These are phyloP conservation scores for Reticulascus tulasneorum DNA, from an alignment of 2,329 filamentous ascomycete genomes.

Conservation along the genomic window DNA sequence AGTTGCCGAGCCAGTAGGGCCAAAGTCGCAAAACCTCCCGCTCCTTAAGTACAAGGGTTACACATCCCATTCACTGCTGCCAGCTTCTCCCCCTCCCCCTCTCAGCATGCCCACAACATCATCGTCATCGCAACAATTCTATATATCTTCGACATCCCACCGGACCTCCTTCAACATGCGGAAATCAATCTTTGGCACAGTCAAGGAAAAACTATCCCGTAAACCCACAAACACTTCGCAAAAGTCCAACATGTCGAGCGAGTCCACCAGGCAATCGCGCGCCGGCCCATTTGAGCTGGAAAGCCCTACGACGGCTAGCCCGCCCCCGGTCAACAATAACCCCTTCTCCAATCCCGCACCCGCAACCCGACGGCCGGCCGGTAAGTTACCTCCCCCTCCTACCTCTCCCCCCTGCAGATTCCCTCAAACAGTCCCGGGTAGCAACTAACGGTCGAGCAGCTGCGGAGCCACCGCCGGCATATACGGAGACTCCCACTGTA, in stretches of 20 bases:
- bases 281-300: no score
- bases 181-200: slow-evolving; percentile 23
- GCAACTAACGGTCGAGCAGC: slow-evolving; percentile 13
- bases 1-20: no score
- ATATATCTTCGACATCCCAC: no score
- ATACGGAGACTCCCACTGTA: slow-evolving; percentile 15
- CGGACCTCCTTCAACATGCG: no score
- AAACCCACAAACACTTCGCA: slow-evolving; percentile 15
- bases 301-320: background rate
- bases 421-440: no score
- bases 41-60: no score
- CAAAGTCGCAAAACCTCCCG: no score
- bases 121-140: no score
- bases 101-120: no score
- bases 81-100: no score
- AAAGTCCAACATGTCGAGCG: slow-evolving; percentile 1
- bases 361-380: slow-evolving; percentile 12
- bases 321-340: slow-evolving; percentile 9
- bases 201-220: slow-evolving; percentile 31
- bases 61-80: no score
- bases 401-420: no score
- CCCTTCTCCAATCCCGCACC: slow-evolving; percentile 13
- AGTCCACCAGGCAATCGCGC: slow-evolving; percentile 10
- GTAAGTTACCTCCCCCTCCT: slow-evolving; percentile 10
- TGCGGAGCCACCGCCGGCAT: slow-evolving; percentile 31